Conservation (phyloP, 495 filamentous ascomycete species). For the Xylaria telfairii region DNA sequence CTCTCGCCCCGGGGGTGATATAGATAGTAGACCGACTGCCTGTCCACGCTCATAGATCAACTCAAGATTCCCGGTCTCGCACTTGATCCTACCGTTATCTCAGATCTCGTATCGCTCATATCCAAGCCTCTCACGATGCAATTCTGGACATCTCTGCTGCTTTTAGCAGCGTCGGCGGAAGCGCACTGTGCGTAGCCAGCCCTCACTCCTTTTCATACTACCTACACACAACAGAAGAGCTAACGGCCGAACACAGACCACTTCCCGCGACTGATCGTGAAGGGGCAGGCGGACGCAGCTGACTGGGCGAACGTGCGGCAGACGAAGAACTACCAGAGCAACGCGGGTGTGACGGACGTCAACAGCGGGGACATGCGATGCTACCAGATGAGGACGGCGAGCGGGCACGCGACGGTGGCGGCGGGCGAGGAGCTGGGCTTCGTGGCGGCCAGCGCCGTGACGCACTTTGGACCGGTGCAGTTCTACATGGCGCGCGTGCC, state of each 20-base stretch:
- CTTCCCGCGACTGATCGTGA: slow-evolving; percentile 36
- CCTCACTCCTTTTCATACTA: background rate
- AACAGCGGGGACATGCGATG: slow-evolving; percentile 49
- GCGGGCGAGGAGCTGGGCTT: slow-evolving; percentile 52
- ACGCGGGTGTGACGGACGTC: slow-evolving; percentile 35
- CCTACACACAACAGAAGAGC: background rate
- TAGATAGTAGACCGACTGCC: background rate
- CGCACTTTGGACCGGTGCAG: slow-evolving; percentile 49
- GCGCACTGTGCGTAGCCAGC: slow-evolving; percentile 32
- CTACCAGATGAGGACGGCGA: slow-evolving; percentile 46
- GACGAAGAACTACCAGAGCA: slow-evolving; percentile 57
- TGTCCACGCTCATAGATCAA: background rate
- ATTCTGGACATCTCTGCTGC: slow-evolving; percentile 13
- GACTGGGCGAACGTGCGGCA: slow-evolving; percentile 53
- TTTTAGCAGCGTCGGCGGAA: slow-evolving; percentile 15
- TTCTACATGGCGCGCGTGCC: slow-evolving; percentile 56
- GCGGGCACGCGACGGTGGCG: slow-evolving; percentile 36
- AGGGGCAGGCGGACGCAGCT: slow-evolving; percentile 39
- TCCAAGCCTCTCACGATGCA: slow-evolving; percentile 14
- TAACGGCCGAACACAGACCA: background rate
- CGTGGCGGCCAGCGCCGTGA: slow-evolving; percentile 40
- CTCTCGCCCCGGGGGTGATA: background rate
- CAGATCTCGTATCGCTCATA: background rate
- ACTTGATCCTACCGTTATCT: background rate
- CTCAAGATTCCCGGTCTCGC: background rate